phyloP scores from a whole-genome alignment of 2,329 filamentous ascomycete genomes.

The Metarhizium rileyi region DNA sequence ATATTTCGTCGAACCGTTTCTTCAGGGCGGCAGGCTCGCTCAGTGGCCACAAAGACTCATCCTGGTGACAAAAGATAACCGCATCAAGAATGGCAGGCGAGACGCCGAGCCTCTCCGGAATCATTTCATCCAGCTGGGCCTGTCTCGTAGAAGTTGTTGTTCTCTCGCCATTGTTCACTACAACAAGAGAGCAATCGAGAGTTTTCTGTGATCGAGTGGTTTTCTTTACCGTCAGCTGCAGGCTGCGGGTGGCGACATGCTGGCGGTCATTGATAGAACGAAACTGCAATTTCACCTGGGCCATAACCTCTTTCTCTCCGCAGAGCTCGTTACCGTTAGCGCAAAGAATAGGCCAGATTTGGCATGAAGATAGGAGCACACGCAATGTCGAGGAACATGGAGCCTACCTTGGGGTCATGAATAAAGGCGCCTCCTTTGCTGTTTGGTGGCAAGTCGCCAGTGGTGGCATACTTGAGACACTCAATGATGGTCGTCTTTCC shows the following conservation, averaged over 20 bases:
- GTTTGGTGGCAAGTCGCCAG: slow-evolving; percentile 86
- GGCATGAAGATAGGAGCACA: neutral
- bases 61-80: slow-evolving; percentile 98
- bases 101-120: slow-evolving; percentile 81
- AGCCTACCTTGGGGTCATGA: slow-evolving; percentile 76
- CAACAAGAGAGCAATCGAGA: slow-evolving; percentile 68
- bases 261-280: slow-evolving; percentile 65
- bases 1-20: slow-evolving; percentile 94
- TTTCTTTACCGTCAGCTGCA: slow-evolving; percentile 85
- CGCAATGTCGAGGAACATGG: neutral
- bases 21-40: slow-evolving; percentile 79
- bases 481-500: slow-evolving; percentile 99
- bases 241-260: slow-evolving; percentile 73
- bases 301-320: slow-evolving; percentile 80
- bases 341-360: neutral
- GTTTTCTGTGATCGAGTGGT: slow-evolving; percentile 67
- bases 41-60: slow-evolving; percentile 95
- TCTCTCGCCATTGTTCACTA: slow-evolving; percentile 70
- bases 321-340: slow-evolving; percentile 41
- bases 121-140: slow-evolving; percentile 70
- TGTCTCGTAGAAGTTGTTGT: slow-evolving; percentile 70
- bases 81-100: slow-evolving; percentile 83
- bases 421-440: slow-evolving; percentile 87
- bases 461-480: slow-evolving; percentile 95
- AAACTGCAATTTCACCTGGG: slow-evolving; percentile 87